Evolutionary conservation across 2,329 filamentous ascomycete genomes (phyloP), one percentile per base, ranked within the genome.

Genomic region (Scorias spongiosa): DNA sequence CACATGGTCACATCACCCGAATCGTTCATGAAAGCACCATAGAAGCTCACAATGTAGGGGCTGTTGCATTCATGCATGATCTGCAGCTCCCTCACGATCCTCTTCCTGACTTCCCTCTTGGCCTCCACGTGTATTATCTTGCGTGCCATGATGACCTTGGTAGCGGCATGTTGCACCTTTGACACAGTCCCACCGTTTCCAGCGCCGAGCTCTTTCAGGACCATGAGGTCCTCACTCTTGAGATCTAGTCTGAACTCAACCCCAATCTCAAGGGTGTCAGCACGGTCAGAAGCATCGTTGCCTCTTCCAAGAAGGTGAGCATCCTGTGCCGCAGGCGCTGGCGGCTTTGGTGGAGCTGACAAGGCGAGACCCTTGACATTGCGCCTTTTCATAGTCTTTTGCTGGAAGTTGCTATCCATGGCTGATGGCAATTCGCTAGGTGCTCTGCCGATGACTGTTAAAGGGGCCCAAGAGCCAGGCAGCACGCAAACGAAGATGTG

Each of bases 101-200:
- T 83, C 68, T 93, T 95, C 54, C 91, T 81, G 64, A 96, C 85
- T 59, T 95, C 89, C 60, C 88, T 88, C 70, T 96, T 96, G 34
- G 88, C 91, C 63, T 98, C 91, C 58, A 98, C 89, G 54, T 95
- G 89, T 55, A 98, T 98, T 62, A 95, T 91, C 84, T 98, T 98
- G 67, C 88, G 79, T 54, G 91, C 91, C 91, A 98, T 98, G 54
- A 93, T 77, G 14, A 91, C 93, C 60, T 93, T 93, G 30, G 88
- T 95, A 30, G 85, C 87, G 49, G 87, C 78, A 69, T 98, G 89
- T 69, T 82, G 84, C 58, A 98, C 91, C 66, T 98, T 98, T 71
- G 88, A 96, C 57, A 98, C 91, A 15, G 91, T 96, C 46, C 91
- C 91, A 58, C 91, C 91, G 69, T 98, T 98, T 48, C 91, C 91